phyloP scores from a whole-genome alignment of 345 rosid genomes.

The Trapa bicornis region DNA sequence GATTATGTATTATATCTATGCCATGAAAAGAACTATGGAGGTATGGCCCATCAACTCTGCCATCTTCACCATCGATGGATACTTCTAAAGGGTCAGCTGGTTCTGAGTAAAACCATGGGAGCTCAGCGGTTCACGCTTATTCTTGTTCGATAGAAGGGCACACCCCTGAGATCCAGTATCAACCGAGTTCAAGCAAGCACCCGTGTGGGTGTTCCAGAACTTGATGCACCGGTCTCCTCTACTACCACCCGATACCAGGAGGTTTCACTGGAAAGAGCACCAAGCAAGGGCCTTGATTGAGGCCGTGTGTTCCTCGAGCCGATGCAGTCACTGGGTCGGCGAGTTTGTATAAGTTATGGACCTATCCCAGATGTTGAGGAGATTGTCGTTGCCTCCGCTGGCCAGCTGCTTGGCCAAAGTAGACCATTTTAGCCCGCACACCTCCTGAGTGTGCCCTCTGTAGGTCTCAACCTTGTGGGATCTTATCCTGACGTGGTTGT shows the following conservation, averaged over 20 bases:
- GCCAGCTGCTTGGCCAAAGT: conserved; percentile 31
- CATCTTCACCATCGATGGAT: conserved; percentile 34
- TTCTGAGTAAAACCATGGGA: conserved; percentile 34
- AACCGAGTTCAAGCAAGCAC: conserved; percentile 33
- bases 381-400: conserved; percentile 31
- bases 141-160: conserved; percentile 31
- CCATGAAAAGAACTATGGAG: conserved; percentile 35
- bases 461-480: conserved; percentile 27
- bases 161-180: conserved; percentile 38
- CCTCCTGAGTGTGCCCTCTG: conserved; percentile 28
- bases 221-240: conserved; percentile 28
- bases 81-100: conserved; percentile 35
- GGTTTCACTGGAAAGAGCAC: conserved; percentile 35
- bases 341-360: conserved; percentile 21
- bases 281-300: conserved; percentile 37
- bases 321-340: conserved; percentile 28
- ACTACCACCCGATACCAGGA: conserved; percentile 33
- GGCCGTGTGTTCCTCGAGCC: conserved; percentile 28
- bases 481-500: conserved; percentile 31
- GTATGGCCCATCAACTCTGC: conserved; percentile 36
- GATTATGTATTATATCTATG: conserved; percentile 16
- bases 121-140: conserved; percentile 31
- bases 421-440: conserved; percentile 39
- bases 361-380: conserved; percentile 31
- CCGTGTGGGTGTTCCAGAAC: conserved; percentile 37